Evolutionary conservation across 768 basidiomycete genomes (phyloP), one percentile per base, ranked within the genome.

Genomic region (Lactifluus subvellereus): DNA sequence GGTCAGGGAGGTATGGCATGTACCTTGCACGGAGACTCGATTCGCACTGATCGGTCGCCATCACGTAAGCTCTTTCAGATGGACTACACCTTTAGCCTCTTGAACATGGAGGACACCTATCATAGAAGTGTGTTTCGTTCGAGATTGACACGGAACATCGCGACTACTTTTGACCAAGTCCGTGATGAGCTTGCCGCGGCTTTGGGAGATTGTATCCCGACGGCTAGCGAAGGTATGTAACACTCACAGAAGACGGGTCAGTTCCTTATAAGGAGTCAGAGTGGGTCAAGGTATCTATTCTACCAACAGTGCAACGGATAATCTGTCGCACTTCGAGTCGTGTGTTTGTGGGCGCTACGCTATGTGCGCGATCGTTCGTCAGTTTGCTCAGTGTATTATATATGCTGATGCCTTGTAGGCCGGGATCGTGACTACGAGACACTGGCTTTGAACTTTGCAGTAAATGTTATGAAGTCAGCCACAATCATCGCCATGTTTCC

Each of bases 171-270:
- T 60, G 72, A 76, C 0, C 74, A 76, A 20, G 68, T 85, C 14
- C 74, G 72, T 9, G 76, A 80, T 20, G 84, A 86, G 62, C 71
- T 83, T 30, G 49, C 68, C 1, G 57, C 69, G 0, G 73, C 82
- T 0, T 78, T 83, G 54, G 66, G 70, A 2, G 79, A 79, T 0
- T 66, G 72, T 35, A 72, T 84, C n/a, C 71, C 69, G 35, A 16
- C 38, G 6, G 37, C 22, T 20, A 64, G 63, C 16, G 69, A 69
- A 59, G 62, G 56, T 60, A 22, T 2, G 59, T 61, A 20, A 35
- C 13, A 6, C 9, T 30, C 14, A 14, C 45, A 7, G 4, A 8
- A n/a, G 4, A 20, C 35, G 6, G 2, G 13, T 9, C 6, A n/a
- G 35, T 32, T 6, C 4, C 16, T 33, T 48, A 49, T 9, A 8